Evolutionary conservation across 2,329 filamentous ascomycete species (phyloP).

Genomic region (Pezicula rhizophila): DNA sequence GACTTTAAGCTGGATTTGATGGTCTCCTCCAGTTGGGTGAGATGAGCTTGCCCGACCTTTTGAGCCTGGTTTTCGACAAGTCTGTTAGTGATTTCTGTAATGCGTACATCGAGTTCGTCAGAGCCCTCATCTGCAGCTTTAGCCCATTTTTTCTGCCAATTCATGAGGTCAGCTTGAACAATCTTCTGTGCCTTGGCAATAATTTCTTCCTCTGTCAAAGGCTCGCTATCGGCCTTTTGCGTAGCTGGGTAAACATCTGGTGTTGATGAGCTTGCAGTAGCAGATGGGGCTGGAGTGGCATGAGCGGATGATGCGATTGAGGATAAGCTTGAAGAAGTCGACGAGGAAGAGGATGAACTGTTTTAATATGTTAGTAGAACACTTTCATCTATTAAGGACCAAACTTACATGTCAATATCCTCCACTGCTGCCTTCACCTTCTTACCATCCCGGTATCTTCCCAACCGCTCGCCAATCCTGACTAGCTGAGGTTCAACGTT

Average conservation of each 20-base stretch:
- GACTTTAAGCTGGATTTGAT: slow-evolving; percentile 56
- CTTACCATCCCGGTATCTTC: slow-evolving; percentile 60
- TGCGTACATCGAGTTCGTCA: slow-evolving; percentile 57
- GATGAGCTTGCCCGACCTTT: slow-evolving; percentile 57
- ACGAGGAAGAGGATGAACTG: slow-evolving; percentile 24
- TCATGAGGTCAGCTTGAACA: slow-evolving; percentile 71
- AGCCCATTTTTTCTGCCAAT: slow-evolving; percentile 86
- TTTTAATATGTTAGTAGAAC: slow-evolving; percentile 5
- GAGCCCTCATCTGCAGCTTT: slow-evolving; percentile 78
- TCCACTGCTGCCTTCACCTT: slow-evolving; percentile 54
- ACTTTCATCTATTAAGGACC: background rate
- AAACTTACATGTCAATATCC: slow-evolving; percentile 41
- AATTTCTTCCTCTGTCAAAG: slow-evolving; percentile 41
- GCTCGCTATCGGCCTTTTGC: slow-evolving; percentile 22
- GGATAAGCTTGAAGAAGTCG: slow-evolving; percentile 21
- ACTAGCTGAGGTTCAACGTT: slow-evolving; percentile 94
- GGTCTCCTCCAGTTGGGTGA: slow-evolving; percentile 62
- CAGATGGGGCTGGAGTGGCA: slow-evolving; percentile 17
- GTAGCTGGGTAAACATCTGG: slow-evolving; percentile 8
- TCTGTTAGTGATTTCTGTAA: slow-evolving; percentile 66
- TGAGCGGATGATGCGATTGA: slow-evolving; percentile 19
- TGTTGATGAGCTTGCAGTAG: slow-evolving; percentile 14
- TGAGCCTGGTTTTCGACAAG: slow-evolving; percentile 61
- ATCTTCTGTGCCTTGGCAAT: slow-evolving; percentile 56
- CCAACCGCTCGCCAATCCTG: slow-evolving; percentile 84